Percentiles rank a stretch among this genome's conserved stretches.
Evolutionary conservation across 2,329 filamentous ascomycete species (phyloP).

Genomic region (Sphaerulina vaccinii): DNA sequence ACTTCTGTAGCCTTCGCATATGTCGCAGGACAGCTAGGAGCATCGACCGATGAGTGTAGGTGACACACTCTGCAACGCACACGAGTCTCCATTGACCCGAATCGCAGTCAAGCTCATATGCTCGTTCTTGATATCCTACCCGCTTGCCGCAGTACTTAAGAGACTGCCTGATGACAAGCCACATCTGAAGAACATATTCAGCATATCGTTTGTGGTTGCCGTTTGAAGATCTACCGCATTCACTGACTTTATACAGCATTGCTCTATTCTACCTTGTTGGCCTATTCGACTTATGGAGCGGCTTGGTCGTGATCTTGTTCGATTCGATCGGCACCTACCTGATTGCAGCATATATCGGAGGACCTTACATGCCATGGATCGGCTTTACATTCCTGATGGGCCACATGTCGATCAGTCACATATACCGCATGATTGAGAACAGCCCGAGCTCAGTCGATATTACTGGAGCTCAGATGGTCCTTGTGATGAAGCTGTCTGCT

Average conservation of each 20-base stretch:
- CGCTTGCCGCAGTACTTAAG: conserved; percentile 83
- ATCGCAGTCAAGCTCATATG: conserved; percentile 82
- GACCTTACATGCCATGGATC: conserved; percentile 96
- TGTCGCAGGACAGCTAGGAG: conserved; percentile 57
- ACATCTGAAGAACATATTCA: conserved; percentile 83
- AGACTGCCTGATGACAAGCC: conserved; percentile 83
- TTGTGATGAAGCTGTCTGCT: conserved; percentile 94
- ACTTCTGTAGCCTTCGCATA: conserved; percentile 58
- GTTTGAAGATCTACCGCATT: not conserved
- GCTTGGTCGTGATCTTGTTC: conserved; percentile 74
- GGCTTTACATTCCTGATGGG: conserved; percentile 92
- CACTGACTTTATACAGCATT: conserved; percentile 51
- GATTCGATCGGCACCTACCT: conserved; percentile 77
- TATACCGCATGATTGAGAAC: conserved; percentile 71
- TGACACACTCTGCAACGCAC: not conserved
- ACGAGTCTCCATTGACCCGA: conserved; percentile 5
- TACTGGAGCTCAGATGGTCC: conserved; percentile 93
- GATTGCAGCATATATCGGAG: conserved; percentile 79
- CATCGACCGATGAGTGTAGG: conserved; percentile 65
- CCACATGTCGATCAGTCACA: conserved; percentile 89
- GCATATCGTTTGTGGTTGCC: conserved; percentile 60
- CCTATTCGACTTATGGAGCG: conserved; percentile 88
- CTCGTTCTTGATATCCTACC: conserved; percentile 89
- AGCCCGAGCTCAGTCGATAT: conserved; percentile 74
- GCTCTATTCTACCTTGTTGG: conserved; percentile 90